These are phyloP conservation scores for Tilletiaria anomala DNA, from an alignment of 1,284 basidiomycete genomes.

Conservation along the genomic window DNA sequence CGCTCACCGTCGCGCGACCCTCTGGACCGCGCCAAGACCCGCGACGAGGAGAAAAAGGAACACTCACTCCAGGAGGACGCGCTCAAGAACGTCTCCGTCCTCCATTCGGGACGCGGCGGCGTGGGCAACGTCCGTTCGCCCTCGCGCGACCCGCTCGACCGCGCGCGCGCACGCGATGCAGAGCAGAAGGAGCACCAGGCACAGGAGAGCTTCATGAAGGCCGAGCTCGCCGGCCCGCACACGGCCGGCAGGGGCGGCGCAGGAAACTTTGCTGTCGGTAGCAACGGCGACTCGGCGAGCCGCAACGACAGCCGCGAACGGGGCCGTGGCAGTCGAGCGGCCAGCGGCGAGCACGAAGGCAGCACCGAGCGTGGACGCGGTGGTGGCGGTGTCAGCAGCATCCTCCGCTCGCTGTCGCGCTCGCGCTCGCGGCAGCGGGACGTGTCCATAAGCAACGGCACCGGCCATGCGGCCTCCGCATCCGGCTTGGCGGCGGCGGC, in stretches of 20 bases:
- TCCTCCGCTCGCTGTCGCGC: no score
- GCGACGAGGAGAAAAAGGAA: slow-evolving; percentile 10
- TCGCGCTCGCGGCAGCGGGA: no score
- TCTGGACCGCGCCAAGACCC: slow-evolving; percentile 30
- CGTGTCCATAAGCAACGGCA: no score
- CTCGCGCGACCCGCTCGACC: slow-evolving; percentile 47
- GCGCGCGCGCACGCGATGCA: slow-evolving; percentile 15
- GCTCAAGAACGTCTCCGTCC: slow-evolving; percentile 37
- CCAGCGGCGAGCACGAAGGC: no score
- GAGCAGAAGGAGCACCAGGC: slow-evolving; percentile 14
- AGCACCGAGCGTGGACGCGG: no score
- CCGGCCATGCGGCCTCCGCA: no score
- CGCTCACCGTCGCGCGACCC: slow-evolving; percentile 54
- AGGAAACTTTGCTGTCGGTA: slow-evolving; percentile 47
- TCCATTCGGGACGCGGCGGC: slow-evolving; percentile 59
- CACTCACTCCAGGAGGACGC: slow-evolving; percentile 12
- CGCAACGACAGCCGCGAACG: no score
- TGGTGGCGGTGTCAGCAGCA: no score
- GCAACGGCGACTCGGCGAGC: no score
- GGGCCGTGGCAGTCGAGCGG: no score
- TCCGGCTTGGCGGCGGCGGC: no score
- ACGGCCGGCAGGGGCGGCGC: slow-evolving; percentile 56
- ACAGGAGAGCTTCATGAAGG: slow-evolving; percentile 17
- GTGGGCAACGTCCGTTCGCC: slow-evolving; percentile 62
- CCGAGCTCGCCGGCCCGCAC: slow-evolving; percentile 44